Conservation (phyloP, 352 stramenopile genomes). For the Saprolegnia parasitica region DNA sequence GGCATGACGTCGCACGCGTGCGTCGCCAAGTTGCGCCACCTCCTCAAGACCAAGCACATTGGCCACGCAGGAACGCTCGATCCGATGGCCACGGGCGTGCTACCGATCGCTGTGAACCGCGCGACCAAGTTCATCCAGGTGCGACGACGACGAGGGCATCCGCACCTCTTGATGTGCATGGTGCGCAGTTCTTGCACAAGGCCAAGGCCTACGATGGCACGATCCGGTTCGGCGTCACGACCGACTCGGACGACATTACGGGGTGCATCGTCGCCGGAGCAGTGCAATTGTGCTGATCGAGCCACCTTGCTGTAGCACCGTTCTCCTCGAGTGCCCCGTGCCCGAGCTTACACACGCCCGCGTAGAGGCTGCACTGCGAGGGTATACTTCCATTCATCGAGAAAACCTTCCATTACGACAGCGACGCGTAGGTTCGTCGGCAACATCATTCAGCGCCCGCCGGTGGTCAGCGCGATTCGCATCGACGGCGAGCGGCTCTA, state of each 20-base stretch:
- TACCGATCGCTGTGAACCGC: conserved; percentile 70
- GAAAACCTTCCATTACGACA: not conserved
- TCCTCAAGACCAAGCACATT: conserved; percentile 67
- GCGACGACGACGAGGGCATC: not conserved
- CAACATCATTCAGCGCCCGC: conserved; percentile 67
- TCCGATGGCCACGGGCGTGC: conserved; percentile 82
- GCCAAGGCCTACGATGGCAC: conserved; percentile 73
- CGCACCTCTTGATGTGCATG: not conserved
- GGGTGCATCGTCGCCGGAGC: conserved; percentile 34
- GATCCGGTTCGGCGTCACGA: conserved; percentile 74
- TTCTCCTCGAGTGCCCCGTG: conserved; percentile 45
- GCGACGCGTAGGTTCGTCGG: conserved; percentile 56
- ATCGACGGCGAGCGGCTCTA: conserved; percentile 74
- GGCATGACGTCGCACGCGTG: conserved; percentile 77
- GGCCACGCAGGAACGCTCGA: conserved; percentile 84
- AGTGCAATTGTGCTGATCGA: not conserved
- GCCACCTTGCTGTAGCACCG: conserved; percentile 32
- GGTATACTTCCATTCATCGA: conserved; percentile 31
- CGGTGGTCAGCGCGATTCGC: conserved; percentile 75
- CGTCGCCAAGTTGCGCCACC: conserved; percentile 56
- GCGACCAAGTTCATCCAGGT: conserved; percentile 82
- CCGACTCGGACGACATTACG: conserved; percentile 76
- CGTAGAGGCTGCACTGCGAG: conserved; percentile 40
- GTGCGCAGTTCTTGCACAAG: conserved; percentile 48
- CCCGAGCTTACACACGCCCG: conserved; percentile 50